Evolutionary conservation across 2,329 filamentous ascomycete genomes (phyloP).

Genomic region (Fusarium sp.): DNA sequence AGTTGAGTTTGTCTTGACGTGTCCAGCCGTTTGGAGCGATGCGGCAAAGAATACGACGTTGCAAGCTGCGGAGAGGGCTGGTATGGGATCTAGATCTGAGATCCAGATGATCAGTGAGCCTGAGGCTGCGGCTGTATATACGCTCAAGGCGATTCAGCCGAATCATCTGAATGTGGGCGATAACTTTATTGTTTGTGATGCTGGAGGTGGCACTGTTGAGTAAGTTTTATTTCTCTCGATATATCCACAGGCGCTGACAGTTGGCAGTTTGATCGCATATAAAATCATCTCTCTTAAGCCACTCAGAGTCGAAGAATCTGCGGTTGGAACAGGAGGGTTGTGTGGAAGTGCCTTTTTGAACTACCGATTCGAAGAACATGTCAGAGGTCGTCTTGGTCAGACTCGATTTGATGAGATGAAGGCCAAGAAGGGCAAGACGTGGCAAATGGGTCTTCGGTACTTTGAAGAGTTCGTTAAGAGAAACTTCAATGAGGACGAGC

Average conservation of each 20-base stretch:
- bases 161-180: slow-evolving; percentile 77
- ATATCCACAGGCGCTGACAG: slow-evolving; percentile 30
- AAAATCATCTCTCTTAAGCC: slow-evolving; percentile 80
- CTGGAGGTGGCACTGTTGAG: slow-evolving; percentile 76
- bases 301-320: slow-evolving; percentile 80
- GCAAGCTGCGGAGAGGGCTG: slow-evolving; percentile 80
- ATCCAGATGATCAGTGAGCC: slow-evolving; percentile 86
- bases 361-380: slow-evolving; percentile 83
- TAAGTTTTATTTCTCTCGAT: slow-evolving; percentile 50
- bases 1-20: slow-evolving; percentile 83
- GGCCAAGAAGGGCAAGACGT: slow-evolving; percentile 80
- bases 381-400: slow-evolving; percentile 74
- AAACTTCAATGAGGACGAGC: slow-evolving; percentile 83
- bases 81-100: slow-evolving; percentile 77
- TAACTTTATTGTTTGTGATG: slow-evolving; percentile 73
- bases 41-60: slow-evolving; percentile 86
- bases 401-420: slow-evolving; percentile 80
- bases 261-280: slow-evolving; percentile 76
- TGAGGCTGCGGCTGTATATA: slow-evolving; percentile 83
- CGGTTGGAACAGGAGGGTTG: slow-evolving; percentile 80
- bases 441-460: slow-evolving; percentile 82
- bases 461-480: slow-evolving; percentile 89
- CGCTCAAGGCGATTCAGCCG: slow-evolving; percentile 81
- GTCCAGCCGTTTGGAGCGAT: slow-evolving; percentile 87
- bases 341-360: slow-evolving; percentile 85